phyloP scores from a whole-genome alignment of 345 rosid species.

The Streptanthus diversifolius region DNA sequence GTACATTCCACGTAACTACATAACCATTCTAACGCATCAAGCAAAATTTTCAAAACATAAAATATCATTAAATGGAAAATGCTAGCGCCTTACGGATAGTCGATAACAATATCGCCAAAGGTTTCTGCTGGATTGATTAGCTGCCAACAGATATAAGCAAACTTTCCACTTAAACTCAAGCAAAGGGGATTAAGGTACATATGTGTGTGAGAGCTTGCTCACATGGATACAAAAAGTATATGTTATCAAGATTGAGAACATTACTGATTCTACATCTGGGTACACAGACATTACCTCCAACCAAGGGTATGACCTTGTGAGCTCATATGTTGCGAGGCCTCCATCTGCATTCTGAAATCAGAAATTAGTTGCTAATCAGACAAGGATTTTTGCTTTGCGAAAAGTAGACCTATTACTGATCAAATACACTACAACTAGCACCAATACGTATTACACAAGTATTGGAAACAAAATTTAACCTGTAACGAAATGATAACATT shows the following conservation, averaged over 20 bases:
- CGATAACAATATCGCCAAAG: conserved; percentile 95
- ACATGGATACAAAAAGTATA: background rate
- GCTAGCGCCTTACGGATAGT: conserved; percentile 75
- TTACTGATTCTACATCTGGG: conserved; percentile 6
- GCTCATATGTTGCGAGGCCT: conserved; percentile 86
- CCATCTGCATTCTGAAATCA: conserved; percentile 70
- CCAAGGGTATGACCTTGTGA: conserved; percentile 85
- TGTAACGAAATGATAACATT: conserved; percentile 85
- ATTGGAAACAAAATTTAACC: conserved; percentile 43
- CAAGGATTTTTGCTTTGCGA: background rate
- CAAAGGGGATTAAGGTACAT: background rate
- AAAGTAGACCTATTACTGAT: background rate
- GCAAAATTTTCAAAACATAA: background rate
- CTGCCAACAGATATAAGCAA: conserved; percentile 41
- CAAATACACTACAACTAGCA: background rate
- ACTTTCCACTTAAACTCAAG: conserved; percentile 5
- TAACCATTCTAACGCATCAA: conserved; percentile 20
- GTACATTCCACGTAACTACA: conserved; percentile 90
- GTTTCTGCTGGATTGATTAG: conserved; percentile 96
- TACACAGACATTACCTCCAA: conserved; percentile 61
- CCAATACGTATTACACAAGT: background rate
- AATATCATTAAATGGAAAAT: conserved; percentile 10
- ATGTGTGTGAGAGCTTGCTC: background rate
- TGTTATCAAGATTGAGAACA: background rate
- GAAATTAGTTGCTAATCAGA: conserved; percentile 21